phyloP scores from a whole-genome alignment of 495 filamentous ascomycete species.

The Aspergillus carlsbadensis region DNA sequence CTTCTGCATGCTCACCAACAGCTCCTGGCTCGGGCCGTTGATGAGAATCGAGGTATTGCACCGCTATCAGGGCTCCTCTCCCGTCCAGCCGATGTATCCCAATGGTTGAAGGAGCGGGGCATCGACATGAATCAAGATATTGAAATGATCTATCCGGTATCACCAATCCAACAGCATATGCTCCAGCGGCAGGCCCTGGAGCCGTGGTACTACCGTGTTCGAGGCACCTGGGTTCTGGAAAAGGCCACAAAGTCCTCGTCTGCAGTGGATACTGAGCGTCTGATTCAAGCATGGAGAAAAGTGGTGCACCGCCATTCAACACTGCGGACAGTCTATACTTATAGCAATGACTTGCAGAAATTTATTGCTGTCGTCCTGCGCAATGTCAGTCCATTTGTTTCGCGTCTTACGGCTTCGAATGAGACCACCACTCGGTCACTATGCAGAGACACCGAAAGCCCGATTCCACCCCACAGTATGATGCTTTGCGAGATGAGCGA shows the following conservation, averaged over 20 bases:
- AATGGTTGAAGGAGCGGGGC: background rate
- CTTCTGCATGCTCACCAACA: background rate
- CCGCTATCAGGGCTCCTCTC: too few relatives aligned
- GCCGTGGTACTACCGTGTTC: constrained; percentile 4
- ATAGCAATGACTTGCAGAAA: background rate
- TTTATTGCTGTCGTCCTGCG: constrained; percentile 1
- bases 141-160: background rate
- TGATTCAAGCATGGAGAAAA: background rate
- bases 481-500: background rate
- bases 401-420: background rate
- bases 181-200: constrained; percentile 1
- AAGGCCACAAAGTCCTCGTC: background rate
- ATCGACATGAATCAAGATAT: background rate
- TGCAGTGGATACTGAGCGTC: background rate
- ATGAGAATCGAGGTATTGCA: background rate
- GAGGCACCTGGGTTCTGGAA: background rate
- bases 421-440: background rate
- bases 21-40: background rate
- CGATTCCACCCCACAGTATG: constrained; percentile 4
- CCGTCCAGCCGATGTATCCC: background rate
- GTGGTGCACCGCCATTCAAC: constrained; percentile 8
- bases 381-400: background rate
- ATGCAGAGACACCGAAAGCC: background rate
- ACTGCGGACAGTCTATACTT: constrained; percentile 2
- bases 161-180: constrained; percentile 5